Base-by-base conservation (phyloP, 202 grass and related monocot species). In the Carex arenaria region DNA sequence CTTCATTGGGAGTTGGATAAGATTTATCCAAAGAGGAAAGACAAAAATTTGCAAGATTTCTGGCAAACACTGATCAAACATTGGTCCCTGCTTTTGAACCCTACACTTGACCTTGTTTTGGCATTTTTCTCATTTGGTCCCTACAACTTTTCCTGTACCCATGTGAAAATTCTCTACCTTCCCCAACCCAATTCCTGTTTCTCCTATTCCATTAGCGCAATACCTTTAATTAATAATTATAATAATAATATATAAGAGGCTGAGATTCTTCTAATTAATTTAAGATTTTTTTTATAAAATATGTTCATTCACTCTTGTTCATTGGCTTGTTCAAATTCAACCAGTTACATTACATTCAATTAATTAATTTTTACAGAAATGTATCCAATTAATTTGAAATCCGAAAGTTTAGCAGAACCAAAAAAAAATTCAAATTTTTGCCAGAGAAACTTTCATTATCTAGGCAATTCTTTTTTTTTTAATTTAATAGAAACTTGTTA, bases 41-140 rank as follows among this genome's bases (percentile, higher is more conserved):
- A 82, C 79, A 67, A 82, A 64, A 82, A 11, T 31, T 67, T 82
- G 79, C 79, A 18, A 52, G 79, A 82, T 67, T 67, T 82, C 22
- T 67, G 79, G 11, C 42, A 51, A 67, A 65, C 55, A 38, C 5
- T 49, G 45, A 49, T 59, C 11, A 30, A 30, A 78, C 5, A 77
- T 49, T 53, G 51, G 53, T 56, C 53, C 56, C 75, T 55, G 6
- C 1, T 36, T 13, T 76, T 57, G 56, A 63, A 80, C 13, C n/a
- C 11, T 23, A 81, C 78, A 64, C 60, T 81, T 81, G 78, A 81
- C 61, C 60, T 81, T 47, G 17, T 65, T 61, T 66, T 81, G 56
- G 34, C 54, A 42, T 18, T 80, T 81, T 65, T 65, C n/a, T 81
- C 19, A 80, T 7, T 23, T 7, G 45, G 17, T 45, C 32, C 40